Evolutionary conservation across 225 moss, liverwort and hornwort species (phyloP).

Genomic region (Anthoceros angustus): DNA sequence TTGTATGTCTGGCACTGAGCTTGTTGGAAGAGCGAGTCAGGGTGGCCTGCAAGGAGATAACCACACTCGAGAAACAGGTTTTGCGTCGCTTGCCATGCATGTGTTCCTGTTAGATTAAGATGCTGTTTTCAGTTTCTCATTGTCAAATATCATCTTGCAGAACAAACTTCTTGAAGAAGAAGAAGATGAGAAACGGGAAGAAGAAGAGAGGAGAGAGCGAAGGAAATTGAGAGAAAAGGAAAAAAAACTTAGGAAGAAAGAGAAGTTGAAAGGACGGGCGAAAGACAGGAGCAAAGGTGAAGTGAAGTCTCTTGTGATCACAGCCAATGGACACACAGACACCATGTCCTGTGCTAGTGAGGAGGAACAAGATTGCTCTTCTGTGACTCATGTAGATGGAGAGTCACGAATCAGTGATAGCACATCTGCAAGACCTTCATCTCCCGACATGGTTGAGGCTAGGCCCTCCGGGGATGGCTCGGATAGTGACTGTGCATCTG

Average conservation of each 20-base stretch:
- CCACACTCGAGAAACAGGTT: conserved; percentile 98
- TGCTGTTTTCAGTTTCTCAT: neutral
- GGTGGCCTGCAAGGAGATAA: conserved; percentile 97
- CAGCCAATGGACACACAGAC: conserved; percentile 20
- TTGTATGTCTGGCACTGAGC: conserved; percentile 97
- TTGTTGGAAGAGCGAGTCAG: conserved; percentile 96
- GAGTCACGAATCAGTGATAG: conserved; percentile 59
- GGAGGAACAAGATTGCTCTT: conserved; percentile 49
- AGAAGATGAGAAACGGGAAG: conserved; percentile 98
- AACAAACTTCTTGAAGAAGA: conserved; percentile 99
- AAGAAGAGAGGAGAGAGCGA: conserved; percentile 89
- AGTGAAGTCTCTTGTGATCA: conserved; percentile 17
- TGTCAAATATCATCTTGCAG: conserved; percentile 21
- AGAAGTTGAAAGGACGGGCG: conserved; percentile 81
- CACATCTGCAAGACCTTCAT: conserved; percentile 77
- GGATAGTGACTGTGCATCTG: conserved; percentile 43
- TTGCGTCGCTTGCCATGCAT: conserved; percentile 6
- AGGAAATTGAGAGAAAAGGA: conserved; percentile 95
- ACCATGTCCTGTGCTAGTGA: conserved; percentile 17
- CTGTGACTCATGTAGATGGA: conserved; percentile 59
- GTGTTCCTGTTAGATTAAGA: neutral
- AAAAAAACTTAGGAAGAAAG: conserved; percentile 90
- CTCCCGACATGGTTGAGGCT: conserved; percentile 85
- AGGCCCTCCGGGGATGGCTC: conserved; percentile 90
- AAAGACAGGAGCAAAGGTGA: conserved; percentile 35